phyloP scores from a whole-genome alignment of 108 stramenopile genomes.

The Pseudonitzschia pungens region DNA sequence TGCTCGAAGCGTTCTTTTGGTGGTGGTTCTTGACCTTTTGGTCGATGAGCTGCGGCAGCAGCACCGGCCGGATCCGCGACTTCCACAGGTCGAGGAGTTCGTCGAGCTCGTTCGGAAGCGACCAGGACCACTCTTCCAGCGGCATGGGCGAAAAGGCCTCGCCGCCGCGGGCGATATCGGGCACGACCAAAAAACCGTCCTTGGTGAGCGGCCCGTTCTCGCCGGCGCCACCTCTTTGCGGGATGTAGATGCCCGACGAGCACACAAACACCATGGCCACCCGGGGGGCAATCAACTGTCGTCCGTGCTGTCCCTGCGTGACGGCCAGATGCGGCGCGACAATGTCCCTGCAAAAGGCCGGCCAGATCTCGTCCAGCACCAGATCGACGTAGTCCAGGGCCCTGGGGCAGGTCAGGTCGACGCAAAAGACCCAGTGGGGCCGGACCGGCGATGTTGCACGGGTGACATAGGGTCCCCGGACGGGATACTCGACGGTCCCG shows the following conservation, averaged over 20 bases:
- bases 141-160: constrained; percentile 79
- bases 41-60: constrained; percentile 19
- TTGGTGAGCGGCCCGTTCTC: constrained; percentile 10
- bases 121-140: constrained; percentile 55
- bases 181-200: constrained; percentile 56
- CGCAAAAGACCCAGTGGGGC: constrained; percentile 55
- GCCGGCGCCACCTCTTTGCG: constrained; percentile 19
- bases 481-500: constrained; percentile 76
- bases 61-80: constrained; percentile 31
- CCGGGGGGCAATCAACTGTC: constrained; percentile 16
- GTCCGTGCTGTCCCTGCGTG: constrained; percentile 26
- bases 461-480: constrained; percentile 65
- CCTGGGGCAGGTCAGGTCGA: constrained; percentile 57
- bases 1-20: not conserved
- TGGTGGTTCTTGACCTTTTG: constrained; percentile 12
- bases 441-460: constrained; percentile 35
- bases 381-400: constrained; percentile 29
- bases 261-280: constrained; percentile 44
- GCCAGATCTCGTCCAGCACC: constrained; percentile 32
- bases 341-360: constrained; percentile 21
- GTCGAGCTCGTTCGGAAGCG: constrained; percentile 28
- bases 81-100: constrained; percentile 17
- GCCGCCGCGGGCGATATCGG: constrained; percentile 66
- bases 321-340: constrained; percentile 31
- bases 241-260: constrained; percentile 50